These are phyloP conservation scores for Sarocladiaceae sp. DNA, from an alignment of 2,329 filamentous ascomycete species.

Conservation along the genomic window DNA sequence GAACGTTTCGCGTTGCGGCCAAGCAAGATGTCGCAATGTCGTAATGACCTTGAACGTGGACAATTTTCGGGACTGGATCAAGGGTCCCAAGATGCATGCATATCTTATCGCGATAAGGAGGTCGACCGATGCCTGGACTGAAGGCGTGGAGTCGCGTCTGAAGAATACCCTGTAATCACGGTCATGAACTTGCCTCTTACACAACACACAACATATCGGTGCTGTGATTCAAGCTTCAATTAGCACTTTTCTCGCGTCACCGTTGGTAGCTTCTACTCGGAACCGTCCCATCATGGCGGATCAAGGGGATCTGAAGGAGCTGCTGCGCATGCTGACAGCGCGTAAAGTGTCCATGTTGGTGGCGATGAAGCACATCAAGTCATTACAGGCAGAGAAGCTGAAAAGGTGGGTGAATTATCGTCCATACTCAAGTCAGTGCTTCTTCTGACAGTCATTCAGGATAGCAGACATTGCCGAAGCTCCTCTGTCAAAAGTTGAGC, in stretches of 20 bases:
- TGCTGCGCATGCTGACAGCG: conserved; percentile 55
- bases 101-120: not conserved
- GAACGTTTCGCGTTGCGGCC: not conserved
- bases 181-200: not conserved
- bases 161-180: conserved; percentile 3
- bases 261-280: not conserved
- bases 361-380: conserved; percentile 55
- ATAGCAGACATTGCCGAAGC: conserved; percentile 53
- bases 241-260: not conserved
- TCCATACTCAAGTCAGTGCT: not conserved
- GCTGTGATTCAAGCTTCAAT: too few relatives aligned
- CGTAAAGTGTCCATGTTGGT: conserved; percentile 56
- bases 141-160: not conserved
- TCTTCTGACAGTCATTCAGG: conserved; percentile 25
- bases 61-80: conserved; percentile 1
- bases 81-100: not conserved
- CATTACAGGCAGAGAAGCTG: conserved; percentile 50
- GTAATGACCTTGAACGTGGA: not conserved
- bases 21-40: not conserved
- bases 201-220: not conserved
- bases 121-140: not conserved
- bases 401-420: conserved; percentile 43
- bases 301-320: conserved; percentile 57
- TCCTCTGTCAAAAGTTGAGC: conserved; percentile 37
- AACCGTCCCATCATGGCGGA: conserved; percentile 38